phyloP scores from a whole-genome alignment of 257 asterid species.

The Avicennia marina region DNA sequence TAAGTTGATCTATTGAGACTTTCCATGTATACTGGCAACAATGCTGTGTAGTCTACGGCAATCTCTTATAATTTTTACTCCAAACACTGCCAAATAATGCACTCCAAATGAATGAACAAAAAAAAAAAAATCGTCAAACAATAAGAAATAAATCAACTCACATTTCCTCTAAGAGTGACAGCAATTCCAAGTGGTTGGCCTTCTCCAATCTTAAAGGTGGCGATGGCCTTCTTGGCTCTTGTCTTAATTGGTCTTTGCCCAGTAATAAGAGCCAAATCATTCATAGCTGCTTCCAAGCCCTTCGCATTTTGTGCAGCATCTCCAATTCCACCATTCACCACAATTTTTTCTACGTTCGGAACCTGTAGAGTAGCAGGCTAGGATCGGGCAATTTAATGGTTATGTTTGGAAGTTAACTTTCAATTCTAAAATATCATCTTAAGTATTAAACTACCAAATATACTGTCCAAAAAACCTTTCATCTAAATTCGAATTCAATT shows the following conservation, averaged over 20 bases:
- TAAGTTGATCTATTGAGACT: not conserved
- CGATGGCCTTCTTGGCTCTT: constrained; percentile 93
- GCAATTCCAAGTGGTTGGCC: constrained; percentile 89
- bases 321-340: constrained; percentile 97
- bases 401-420: too few relatives aligned
- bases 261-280: constrained; percentile 81
- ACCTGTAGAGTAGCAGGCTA: constrained; percentile 40
- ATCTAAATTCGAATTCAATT: too few relatives aligned
- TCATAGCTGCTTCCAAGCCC: constrained; percentile 94
- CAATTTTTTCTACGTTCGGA: constrained; percentile 82
- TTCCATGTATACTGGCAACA: not conserved
- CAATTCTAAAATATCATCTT: too few relatives aligned
- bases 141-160: constrained; percentile 21
- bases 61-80: not conserved
- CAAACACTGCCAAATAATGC: constrained; percentile 4
- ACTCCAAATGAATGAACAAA: not conserved
- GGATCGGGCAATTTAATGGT: not conserved
- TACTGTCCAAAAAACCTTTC: too few relatives aligned
- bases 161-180: constrained; percentile 86
- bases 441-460: too few relatives aligned
- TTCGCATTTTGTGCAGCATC: constrained; percentile 99
- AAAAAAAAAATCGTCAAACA: not conserved
- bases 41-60: too few relatives aligned
- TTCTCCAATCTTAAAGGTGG: constrained; percentile 87
- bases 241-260: constrained; percentile 96